phyloP scores from a whole-genome alignment of 495 filamentous ascomycete genomes.

The Margaritispora aquatica region DNA sequence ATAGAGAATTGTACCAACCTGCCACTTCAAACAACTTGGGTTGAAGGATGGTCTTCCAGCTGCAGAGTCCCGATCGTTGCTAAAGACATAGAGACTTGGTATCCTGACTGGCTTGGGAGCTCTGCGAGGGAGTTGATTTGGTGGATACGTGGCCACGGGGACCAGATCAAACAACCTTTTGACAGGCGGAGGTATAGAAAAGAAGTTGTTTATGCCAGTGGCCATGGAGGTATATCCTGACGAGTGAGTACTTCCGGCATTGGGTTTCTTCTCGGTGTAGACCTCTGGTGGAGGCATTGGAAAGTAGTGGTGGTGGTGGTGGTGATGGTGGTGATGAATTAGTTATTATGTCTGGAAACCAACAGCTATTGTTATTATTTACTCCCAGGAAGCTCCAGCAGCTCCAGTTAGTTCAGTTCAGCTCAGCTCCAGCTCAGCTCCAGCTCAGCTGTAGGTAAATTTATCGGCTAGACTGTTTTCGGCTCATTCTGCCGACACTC shows the following conservation, averaged over 20 bases:
- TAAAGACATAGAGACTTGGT: constrained; percentile 73
- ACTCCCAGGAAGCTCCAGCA: no score
- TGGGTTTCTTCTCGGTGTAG: neutral
- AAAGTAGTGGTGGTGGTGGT: neutral
- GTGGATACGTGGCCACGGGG: constrained; percentile 70
- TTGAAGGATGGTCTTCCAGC: constrained; percentile 74
- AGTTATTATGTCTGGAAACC: no score
- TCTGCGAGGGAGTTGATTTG: constrained; percentile 69
- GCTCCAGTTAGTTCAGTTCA: no score
- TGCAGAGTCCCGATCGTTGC: constrained; percentile 54
- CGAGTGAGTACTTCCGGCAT: neutral
- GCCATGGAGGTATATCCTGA: neutral
- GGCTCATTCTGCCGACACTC: neutral
- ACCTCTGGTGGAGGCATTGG: neutral
- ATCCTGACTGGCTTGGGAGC: constrained; percentile 45
- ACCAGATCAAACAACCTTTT: constrained; percentile 80
- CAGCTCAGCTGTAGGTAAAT: neutral
- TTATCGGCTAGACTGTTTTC: neutral
- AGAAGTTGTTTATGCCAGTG: constrained; percentile 24
- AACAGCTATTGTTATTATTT: no score
- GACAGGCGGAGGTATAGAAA: constrained; percentile 67
- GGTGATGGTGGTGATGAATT: no score
- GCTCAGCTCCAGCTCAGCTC: no score
- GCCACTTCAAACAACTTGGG: constrained; percentile 92
- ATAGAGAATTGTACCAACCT: constrained; percentile 51